Evolutionary conservation across 768 basidiomycete genomes (phyloP).

Genomic region (Auricularia cornea): DNA sequence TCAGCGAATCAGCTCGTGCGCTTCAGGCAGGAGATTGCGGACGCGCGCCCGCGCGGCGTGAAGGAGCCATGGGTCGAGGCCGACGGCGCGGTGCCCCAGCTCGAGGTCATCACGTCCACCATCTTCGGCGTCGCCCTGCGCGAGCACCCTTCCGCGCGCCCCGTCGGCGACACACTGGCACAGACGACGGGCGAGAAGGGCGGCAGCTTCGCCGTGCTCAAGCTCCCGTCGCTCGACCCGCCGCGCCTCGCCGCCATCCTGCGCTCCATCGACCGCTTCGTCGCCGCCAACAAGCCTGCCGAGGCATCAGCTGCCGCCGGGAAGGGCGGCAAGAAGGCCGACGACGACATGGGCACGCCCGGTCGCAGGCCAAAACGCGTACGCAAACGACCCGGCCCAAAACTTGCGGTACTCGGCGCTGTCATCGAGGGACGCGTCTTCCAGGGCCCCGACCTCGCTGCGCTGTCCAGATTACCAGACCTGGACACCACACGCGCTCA

Average conservation of each 20-base stretch:
- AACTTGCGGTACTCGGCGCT: conserved; percentile 67
- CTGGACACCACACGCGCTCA: conserved; percentile 72
- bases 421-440: conserved; percentile 71
- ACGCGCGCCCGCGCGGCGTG: conserved; percentile 30
- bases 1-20: conserved; percentile 55
- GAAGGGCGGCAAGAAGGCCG: conserved; percentile 38
- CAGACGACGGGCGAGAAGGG: conserved; percentile 45
- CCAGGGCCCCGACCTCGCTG: conserved; percentile 46
- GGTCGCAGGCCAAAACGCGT: conserved; percentile 59
- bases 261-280: conserved; percentile 53
- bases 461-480: conserved; percentile 67
- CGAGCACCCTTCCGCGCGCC: conserved; percentile 27
- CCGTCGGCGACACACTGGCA: conserved; percentile 28
- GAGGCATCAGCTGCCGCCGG: conserved; percentile 41
- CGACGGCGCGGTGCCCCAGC: conserved; percentile 29
- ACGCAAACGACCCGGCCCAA: conserved; percentile 48
- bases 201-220: conserved; percentile 59
- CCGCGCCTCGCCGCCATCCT: conserved; percentile 63
- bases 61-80: conserved; percentile 5
- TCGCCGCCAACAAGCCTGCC: conserved; percentile 50
- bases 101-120: conserved; percentile 68
- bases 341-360: conserved; percentile 58
- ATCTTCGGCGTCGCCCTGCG: conserved; percentile 74
- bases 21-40: conserved; percentile 59
- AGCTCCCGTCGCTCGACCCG: conserved; percentile 60